Conservation (phyloP, 2,329 filamentous ascomycete genomes). For the Lecanoromycetidae sp. region DNA sequence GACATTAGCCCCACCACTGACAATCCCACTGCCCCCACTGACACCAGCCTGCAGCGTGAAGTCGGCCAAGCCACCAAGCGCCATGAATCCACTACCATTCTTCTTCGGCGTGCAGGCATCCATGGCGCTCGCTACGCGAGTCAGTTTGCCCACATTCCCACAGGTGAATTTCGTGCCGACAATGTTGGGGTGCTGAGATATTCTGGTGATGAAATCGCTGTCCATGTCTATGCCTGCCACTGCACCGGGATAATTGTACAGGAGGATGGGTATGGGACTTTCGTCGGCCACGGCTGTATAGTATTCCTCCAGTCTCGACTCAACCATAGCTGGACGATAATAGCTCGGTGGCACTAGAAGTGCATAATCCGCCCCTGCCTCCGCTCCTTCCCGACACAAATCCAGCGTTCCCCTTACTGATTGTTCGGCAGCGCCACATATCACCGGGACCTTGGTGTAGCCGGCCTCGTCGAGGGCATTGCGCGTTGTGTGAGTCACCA, state of each 20-base stretch:
- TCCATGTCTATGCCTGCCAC: not conserved
- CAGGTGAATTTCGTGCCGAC: constrained; percentile 86
- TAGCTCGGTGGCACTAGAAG: constrained; percentile 72
- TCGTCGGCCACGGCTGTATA: not conserved
- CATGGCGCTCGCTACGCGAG: constrained; percentile 37
- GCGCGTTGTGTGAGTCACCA: constrained; percentile 64
- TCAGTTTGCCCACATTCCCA: constrained; percentile 52
- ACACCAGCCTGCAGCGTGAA: constrained; percentile 73
- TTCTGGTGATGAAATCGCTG: not conserved
- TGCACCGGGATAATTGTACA: not conserved
- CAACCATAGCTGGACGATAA: constrained; percentile 66
- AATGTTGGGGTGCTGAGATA: constrained; percentile 68
- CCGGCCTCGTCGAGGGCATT: constrained; percentile 73
- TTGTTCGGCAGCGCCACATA: constrained; percentile 70
- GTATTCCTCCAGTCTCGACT: constrained; percentile 39
- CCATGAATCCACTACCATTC: constrained; percentile 52
- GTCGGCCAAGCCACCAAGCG: constrained; percentile 77
- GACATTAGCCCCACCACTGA: constrained; percentile 74
- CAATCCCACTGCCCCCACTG: constrained; percentile 70
- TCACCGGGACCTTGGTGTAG: constrained; percentile 62
- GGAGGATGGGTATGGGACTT: not conserved
- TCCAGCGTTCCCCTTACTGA: constrained; percentile 71
- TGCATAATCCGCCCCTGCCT: constrained; percentile 66
- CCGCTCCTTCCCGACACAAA: constrained; percentile 53
- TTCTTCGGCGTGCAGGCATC: constrained; percentile 26